A percentile compares a stretch with the other conserved stretches of the same genome.
Evolutionary conservation across 23 red algal species (phyloP).

Genomic region (Gracilaria vermiculophylla): DNA sequence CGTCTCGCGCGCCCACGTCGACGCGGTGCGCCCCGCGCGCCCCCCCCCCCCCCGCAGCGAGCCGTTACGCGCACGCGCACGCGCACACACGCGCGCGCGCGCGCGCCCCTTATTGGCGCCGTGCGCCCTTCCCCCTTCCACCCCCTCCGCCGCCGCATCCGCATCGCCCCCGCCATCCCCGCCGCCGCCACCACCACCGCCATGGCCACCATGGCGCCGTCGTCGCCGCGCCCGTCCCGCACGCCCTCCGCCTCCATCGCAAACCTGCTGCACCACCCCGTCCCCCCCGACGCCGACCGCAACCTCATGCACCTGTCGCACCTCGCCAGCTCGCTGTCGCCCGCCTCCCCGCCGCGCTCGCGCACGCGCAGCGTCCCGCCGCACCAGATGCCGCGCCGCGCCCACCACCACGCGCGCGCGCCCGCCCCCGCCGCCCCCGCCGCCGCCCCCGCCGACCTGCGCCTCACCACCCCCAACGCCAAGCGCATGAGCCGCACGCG

Average conservation of each 20-base stretch:
- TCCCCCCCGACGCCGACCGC: neutral
- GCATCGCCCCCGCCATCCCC: neutral
- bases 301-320: slow-evolving; percentile 53
- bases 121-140: neutral
- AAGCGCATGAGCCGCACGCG: slow-evolving; percentile 11
- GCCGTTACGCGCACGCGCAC: neutral
- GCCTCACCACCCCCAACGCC: neutral
- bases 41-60: neutral
- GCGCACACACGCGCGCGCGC: too few relatives aligned
- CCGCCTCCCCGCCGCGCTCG: neutral
- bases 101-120: neutral
- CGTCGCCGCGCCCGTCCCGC: neutral
- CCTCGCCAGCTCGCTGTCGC: slow-evolving; percentile 34
- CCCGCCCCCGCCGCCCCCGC: slow-evolving; percentile 18
- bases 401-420: neutral
- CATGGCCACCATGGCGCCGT: slow-evolving; percentile 45
- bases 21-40: too few relatives aligned
- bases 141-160: neutral
- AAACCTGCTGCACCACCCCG: slow-evolving; percentile 44
- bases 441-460: neutral
- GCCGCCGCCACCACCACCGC: neutral
- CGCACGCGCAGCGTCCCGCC: slow-evolving; percentile 4
- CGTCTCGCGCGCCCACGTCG: too few relatives aligned
- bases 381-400: neutral
- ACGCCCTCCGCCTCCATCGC: slow-evolving; percentile 51